A percentile compares a stretch with the other conserved stretches of the same genome.
Evolutionary conservation across 495 filamentous ascomycete species (phyloP).

Genomic region (Aspergillus leporis): DNA sequence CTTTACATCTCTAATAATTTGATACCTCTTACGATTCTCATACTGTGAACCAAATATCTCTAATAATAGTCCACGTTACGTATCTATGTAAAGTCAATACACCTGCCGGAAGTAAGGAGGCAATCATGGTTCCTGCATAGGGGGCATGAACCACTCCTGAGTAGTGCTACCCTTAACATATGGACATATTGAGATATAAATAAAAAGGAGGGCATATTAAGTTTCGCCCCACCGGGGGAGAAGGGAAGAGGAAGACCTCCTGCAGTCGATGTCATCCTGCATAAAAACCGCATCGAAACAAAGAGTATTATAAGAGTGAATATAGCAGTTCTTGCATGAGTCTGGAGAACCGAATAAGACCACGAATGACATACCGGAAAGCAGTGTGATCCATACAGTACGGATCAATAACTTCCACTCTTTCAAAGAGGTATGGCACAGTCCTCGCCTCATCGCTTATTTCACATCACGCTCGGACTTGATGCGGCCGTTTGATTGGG

Average conservation of each 20-base stretch:
- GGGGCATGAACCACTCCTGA: neutral
- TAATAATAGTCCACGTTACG: neutral
- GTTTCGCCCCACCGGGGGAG: neutral
- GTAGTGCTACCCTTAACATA: neutral
- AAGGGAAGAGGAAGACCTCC: neutral
- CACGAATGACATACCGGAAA: neutral
- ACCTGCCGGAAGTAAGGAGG: neutral
- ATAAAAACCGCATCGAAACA: neutral
- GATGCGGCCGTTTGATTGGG: neutral
- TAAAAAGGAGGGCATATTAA: neutral
- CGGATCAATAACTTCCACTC: neutral
- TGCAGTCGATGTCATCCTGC: conserved; percentile 10
- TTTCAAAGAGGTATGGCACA: neutral
- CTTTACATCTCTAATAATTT: conserved; percentile 18
- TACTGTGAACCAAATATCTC: neutral
- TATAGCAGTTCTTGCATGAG: neutral
- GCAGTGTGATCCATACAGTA: neutral
- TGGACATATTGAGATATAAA: neutral
- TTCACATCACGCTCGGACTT: neutral
- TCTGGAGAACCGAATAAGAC: neutral
- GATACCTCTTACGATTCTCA: conserved; percentile 17
- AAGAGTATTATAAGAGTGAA: neutral
- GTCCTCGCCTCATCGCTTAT: neutral
- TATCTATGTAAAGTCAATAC: neutral
- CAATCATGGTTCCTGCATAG: neutral